A percentile compares a stretch with the other conserved stretches of the same genome.
Conservation (phyloP, 768 basidiomycete genomes). For the Hortiboletus flavorubellus region DNA sequence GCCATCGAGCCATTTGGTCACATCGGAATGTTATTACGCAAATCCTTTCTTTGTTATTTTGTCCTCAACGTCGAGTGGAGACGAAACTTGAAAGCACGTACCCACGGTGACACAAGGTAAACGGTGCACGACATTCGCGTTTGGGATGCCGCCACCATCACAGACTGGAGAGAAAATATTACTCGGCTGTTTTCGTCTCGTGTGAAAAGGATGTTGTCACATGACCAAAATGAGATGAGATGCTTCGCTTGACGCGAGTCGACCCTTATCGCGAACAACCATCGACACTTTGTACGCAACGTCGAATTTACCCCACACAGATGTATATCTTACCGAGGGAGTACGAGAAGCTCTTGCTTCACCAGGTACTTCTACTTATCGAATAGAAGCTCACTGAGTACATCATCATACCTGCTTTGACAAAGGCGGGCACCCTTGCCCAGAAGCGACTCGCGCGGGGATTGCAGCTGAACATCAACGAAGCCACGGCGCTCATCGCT, state of each 20-base stretch:
- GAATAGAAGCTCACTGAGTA: neutral
- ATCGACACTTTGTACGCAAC: neutral
- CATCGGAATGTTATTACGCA: neutral
- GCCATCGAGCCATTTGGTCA: neutral
- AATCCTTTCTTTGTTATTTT: slow-evolving; percentile 1
- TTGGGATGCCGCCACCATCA: slow-evolving; percentile 2
- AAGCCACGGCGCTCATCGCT: slow-evolving; percentile 87
- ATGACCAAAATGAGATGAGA: neutral
- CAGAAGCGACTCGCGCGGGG: slow-evolving; percentile 97
- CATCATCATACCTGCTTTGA: neutral
- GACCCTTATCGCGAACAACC: slow-evolving; percentile 8
- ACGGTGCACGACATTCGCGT: neutral
- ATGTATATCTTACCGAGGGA: slow-evolving; percentile 79
- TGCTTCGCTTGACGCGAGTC: too few species aligned
- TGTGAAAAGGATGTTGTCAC: slow-evolving; percentile 6
- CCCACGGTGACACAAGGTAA: neutral
- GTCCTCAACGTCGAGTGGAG: slow-evolving; percentile 10
- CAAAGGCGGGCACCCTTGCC: slow-evolving; percentile 79
- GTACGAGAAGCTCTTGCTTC: slow-evolving; percentile 69
- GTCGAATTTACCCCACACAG: neutral
- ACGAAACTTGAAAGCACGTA: too few species aligned
- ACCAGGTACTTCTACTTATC: slow-evolving; percentile 45
- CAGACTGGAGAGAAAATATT: neutral
- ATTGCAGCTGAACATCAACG: slow-evolving; percentile 78
- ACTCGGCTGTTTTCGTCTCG: neutral